Evolutionary conservation across 169 alveolate genomes (phyloP), one percentile per base, ranked within the genome.

Genomic region (Plasmodium gaboni): DNA sequence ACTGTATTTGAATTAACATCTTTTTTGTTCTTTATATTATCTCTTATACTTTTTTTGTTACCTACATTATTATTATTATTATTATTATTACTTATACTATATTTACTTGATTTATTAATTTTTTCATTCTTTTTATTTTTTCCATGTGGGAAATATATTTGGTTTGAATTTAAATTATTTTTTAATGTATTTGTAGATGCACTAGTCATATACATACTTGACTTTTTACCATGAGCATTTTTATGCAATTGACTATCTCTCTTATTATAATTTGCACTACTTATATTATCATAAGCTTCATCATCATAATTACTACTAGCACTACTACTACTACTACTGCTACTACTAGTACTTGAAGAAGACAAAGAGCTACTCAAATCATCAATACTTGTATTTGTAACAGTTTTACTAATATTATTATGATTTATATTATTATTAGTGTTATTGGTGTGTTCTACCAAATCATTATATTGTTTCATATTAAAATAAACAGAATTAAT

Each of bases 391-490:
- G 53, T 70, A 15, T 48, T 67, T 50, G 10, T 64, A 12, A 57
- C 9, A 44, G 19, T 73, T 44, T 71, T 61, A 26, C 73, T 65
- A 32, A 61, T 87, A 32, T 32, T 32, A 32, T 32, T 32, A 32
- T 32, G 44, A 32, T 32, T 28, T 28, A 28, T 32, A 4, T 4
- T 32, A 70, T 48, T 67, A 44, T 12, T 57, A 12, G 9, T 69
- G 19, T 61, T 57, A 53, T 50, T 22, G 44, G 44, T 67, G 22
- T 55, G 73, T 57, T 87, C 85, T 70, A 87, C 26, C 13, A 83
- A 73, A 73, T 92, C 78, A 59, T 80, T 80, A 76, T 88, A 74
- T 60, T 88, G 87, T 48, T 92, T 92, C 93, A 88, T 92, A 48
- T 91, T 74, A 28, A 92, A 48, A 17, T 73, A 83, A 32, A 72